Evolutionary conservation across 2,329 filamentous ascomycete genomes (phyloP), one percentile per base, ranked within the genome.

Genomic region (Sclerotinia sclerotiorum): DNA sequence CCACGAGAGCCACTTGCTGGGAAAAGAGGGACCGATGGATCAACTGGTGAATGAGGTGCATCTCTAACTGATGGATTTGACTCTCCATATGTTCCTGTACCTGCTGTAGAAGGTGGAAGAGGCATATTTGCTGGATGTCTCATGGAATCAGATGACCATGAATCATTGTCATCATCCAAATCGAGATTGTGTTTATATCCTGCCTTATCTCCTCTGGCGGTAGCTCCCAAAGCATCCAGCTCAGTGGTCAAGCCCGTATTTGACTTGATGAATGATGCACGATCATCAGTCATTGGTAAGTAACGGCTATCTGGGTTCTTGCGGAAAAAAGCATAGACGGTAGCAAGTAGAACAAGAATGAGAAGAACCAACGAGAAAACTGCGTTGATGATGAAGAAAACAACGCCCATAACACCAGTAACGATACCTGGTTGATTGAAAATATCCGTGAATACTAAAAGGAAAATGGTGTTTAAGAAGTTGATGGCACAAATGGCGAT

Each of bases 191-290:
- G 81, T 74, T 86, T 87, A 73, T 85, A 84, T 58, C 84, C 84
- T 65, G 78, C 77, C 79, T 92, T 91, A 77, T 97, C 93, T 69
- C 93, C 93, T 76, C 94, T 90, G 46, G 94, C 94, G 6, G 93
- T 97, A 21, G 91, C 92, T 72, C 92, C 94, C 68, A 97, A 83
- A 11, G 94, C 94, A 78, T 97, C 93, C 63, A 97, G 85, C 80
- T 97, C 94, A 10, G 93, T 97, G 5, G 90, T 92, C 66, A 97
- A 83, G 76, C 94, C 90, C 6, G 91, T 91, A 79, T 95, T 91
- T 19, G 93, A 97, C 83, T 97, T 97, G 88, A 97, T 97, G 82
- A 98, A 97, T 13, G 94, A 97, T 64, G 92, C 93, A 75, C 94
- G 90, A 79, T 98, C 94, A 76, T 98, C 94, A 67, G 91, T 90